phyloP scores from a whole-genome alignment of 2,329 filamentous ascomycete genomes.

The Fusarium staphyleae region DNA sequence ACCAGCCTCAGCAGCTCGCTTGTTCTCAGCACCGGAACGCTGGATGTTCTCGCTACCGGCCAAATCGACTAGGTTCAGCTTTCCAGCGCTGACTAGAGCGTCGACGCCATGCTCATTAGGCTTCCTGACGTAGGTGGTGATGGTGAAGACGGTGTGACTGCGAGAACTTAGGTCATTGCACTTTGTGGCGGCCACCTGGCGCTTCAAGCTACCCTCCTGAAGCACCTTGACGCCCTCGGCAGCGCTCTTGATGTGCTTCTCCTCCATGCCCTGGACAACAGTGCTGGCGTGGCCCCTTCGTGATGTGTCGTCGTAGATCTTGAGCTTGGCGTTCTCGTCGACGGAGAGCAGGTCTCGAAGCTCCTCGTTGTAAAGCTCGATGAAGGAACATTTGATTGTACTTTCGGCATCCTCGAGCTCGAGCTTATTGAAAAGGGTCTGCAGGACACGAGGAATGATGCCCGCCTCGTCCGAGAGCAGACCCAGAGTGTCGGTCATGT shows the following conservation, averaged over 20 bases:
- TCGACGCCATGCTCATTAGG: conserved; percentile 83
- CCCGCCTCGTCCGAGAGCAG: conserved; percentile 90
- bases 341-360: conserved; percentile 84
- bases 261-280: conserved; percentile 96
- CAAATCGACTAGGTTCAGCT: conserved; percentile 95
- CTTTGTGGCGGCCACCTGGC: conserved; percentile 99
- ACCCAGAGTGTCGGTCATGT: conserved; percentile 87
- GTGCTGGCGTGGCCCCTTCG: conserved; percentile 86
- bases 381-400: conserved; percentile 97
- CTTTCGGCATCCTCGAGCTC: conserved; percentile 80
- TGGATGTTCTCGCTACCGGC: conserved; percentile 98
- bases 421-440: conserved; percentile 85
- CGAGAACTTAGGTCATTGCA: conserved; percentile 98
- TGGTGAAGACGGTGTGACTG: conserved; percentile 97
- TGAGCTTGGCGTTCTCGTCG: conserved; percentile 86
- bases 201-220: conserved; percentile 87
- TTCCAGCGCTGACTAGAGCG: conserved; percentile 88
- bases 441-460: conserved; percentile 90
- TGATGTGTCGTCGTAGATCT: conserved; percentile 91
- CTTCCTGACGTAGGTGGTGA: conserved; percentile 89
- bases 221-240: conserved; percentile 87
- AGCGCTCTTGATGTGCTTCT: conserved; percentile 88
- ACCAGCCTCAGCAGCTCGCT: conserved; percentile 92
- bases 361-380: conserved; percentile 98
- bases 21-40: conserved; percentile 96